Evolutionary conservation across 306 rosid genomes (phyloP), one percentile per base, ranked within the genome.

Genomic region (Astragalus glycyphyllos): DNA sequence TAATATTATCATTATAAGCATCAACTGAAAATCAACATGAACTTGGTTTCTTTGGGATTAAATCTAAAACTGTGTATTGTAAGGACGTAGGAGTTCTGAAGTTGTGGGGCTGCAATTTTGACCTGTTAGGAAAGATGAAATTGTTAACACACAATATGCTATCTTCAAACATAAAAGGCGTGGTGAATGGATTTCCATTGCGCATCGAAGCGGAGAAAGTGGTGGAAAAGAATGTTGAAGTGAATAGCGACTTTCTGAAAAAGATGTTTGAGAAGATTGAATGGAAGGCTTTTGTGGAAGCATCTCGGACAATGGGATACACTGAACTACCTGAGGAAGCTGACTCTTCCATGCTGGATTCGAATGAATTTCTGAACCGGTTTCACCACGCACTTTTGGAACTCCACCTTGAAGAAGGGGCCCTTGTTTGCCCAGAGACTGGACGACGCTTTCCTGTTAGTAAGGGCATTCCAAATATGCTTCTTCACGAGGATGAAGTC

Each of bases 381-480:
- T 91, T 94, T 70, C 99, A 94, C 72, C 99, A 91, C 49, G 99
- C 91, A 3, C 96, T 94, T 64, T 69, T 94, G 58, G 92, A 94
- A 83, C 91, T 94, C 71, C 96, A 91, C 80, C 97, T 91, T 3
- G 96, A 94, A 75, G 96, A 91, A 60, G 97, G 97, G 9, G 90
- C 86, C 1, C 99, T 91, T 59, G 55, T 91, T 58, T 94, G 99
- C 63, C 97, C 97, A 0, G 89, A 91, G 79, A 87, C 97, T 0
- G 89, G 80, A 45, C 86, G 99, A 3, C 73, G 84, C n/a, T 94
- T 91, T 64, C 96, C 96, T 0, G 89, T 94, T 10, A 86, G 5
- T 4, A 94, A 91, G 77, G 97, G 99, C 0, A 94, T 89, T 46
- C 99, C 99, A 12, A 94, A 91, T 71, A 83, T 94, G 97, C 90